Evolutionary conservation across 495 filamentous ascomycete genomes (phyloP).

Genomic region (Aspergillus sclerotiicarbonarius): DNA sequence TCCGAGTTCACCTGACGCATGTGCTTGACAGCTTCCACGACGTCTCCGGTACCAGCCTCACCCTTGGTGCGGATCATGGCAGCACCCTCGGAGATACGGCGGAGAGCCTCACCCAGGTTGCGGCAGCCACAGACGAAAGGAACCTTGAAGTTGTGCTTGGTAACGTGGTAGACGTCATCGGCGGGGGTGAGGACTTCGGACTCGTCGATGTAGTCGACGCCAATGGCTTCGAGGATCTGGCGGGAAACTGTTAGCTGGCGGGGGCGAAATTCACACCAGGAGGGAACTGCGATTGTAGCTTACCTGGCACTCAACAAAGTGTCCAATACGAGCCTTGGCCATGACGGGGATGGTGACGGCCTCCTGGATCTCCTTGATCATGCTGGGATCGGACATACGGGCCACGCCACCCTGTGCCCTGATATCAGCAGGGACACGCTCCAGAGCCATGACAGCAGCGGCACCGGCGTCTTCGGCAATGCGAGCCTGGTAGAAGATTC

Average conservation of each 20-base stretch:
- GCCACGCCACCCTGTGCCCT: constrained; percentile 88
- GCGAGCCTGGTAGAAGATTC: constrained; percentile 56
- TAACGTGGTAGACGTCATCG: constrained; percentile 86
- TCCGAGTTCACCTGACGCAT: constrained; percentile 86
- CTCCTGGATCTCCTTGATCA: constrained; percentile 96
- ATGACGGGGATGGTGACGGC: constrained; percentile 99
- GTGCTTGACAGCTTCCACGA: constrained; percentile 95
- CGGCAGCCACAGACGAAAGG: constrained; percentile 98
- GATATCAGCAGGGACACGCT: constrained; percentile 97
- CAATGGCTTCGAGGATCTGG: constrained; percentile 89
- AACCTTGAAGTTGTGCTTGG: constrained; percentile 76
- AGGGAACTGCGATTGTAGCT: constrained; percentile 10
- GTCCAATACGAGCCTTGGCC: constrained; percentile 97
- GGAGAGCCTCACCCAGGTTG: constrained; percentile 89
- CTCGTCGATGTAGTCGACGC: constrained; percentile 97
- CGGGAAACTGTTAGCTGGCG: constrained; percentile 10
- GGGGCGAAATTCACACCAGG: background rate
- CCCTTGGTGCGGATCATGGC: constrained; percentile 99
- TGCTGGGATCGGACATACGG: constrained; percentile 91
- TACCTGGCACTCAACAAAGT: constrained; percentile 95
- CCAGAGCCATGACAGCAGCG: constrained; percentile 95
- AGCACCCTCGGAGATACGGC: constrained; percentile 89
- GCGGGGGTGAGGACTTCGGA: constrained; percentile 95
- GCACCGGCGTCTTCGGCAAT: constrained; percentile 98
- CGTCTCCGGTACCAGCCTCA: constrained; percentile 96